Evolutionary conservation across 345 rosid genomes (phyloP).

Genomic region (Hypericum perforatum): DNA sequence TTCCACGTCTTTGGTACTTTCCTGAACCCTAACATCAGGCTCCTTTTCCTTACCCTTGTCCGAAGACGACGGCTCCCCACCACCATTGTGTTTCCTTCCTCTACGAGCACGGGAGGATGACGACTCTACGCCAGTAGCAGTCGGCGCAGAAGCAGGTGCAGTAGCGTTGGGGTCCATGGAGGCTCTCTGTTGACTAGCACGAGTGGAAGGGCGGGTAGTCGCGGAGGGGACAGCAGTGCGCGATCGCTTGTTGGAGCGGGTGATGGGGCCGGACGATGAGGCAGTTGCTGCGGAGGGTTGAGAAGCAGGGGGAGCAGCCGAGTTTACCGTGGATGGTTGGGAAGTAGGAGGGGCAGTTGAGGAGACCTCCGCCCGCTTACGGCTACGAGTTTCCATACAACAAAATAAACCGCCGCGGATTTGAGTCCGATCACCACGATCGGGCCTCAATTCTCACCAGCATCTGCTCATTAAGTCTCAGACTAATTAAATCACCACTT

Average conservation of each 20-base stretch:
- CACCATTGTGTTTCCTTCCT: conserved; percentile 11
- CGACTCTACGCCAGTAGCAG: conserved; percentile 37
- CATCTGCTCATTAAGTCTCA: too few relatives aligned
- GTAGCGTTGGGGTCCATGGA: conserved; percentile 55
- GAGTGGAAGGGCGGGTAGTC: conserved; percentile 11
- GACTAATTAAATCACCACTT: too few relatives aligned
- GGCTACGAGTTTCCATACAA: conserved; percentile 99
- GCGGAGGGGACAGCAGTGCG: conserved; percentile 42
- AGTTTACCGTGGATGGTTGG: conserved; percentile 76
- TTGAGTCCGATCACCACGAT: too few relatives aligned
- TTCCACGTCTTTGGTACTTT: conserved; percentile 28
- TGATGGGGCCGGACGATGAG: conserved; percentile 54
- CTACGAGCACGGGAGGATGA: conserved; percentile 72
- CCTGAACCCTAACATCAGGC: conserved; percentile 39
- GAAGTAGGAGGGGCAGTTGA: conserved; percentile 89
- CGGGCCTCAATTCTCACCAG: too few relatives aligned
- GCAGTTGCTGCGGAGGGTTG: conserved; percentile 55
- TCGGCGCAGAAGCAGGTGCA: not conserved
- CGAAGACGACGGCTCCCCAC: conserved; percentile 20
- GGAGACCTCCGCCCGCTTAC: conserved; percentile 99
- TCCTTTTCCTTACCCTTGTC: conserved; percentile 98
- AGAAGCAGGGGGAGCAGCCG: conserved; percentile 82
- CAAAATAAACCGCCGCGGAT: conserved; percentile 39
- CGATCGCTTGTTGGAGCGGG: conserved; percentile 71
- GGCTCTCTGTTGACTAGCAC: conserved; percentile 9